phyloP scores from a whole-genome alignment of 441 rosid species.

The Corymbia calophylla region DNA sequence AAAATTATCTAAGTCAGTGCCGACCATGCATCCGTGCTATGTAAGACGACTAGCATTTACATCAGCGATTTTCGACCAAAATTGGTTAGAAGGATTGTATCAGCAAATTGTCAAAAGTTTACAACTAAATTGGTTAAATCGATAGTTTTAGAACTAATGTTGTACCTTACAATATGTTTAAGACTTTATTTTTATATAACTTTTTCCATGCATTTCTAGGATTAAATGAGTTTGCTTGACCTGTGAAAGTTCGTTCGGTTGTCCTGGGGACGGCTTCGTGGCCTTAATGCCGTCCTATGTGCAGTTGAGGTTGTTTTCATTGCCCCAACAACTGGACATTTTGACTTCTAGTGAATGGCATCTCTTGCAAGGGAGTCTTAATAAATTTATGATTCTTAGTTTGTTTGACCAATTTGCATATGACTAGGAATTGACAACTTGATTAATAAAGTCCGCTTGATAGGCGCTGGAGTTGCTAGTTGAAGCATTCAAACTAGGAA shows the following conservation, averaged over 20 bases:
- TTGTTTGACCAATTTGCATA: background rate
- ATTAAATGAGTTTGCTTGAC: background rate
- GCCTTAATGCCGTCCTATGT: background rate
- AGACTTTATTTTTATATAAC: background rate
- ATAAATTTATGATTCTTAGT: background rate
- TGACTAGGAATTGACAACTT: background rate
- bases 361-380: background rate
- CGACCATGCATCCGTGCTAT: no score
- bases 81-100: fast-evolving
- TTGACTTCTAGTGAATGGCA: background rate
- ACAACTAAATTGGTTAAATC: background rate
- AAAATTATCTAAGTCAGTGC: fast-evolving
- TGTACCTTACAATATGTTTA: no score
- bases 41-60: fast-evolving
- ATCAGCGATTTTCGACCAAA: fast-evolving
- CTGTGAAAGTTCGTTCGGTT: background rate
- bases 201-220: no score
- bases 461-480: background rate
- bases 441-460: background rate
- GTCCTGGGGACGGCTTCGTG: background rate
- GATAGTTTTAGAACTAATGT: fast-evolving
- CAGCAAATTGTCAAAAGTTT: background rate
- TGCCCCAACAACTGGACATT: background rate
- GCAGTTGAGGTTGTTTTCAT: background rate
- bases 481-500: background rate